Conservation (phyloP, 179 eudicot genomes). For the Spinacia oleracea region DNA sequence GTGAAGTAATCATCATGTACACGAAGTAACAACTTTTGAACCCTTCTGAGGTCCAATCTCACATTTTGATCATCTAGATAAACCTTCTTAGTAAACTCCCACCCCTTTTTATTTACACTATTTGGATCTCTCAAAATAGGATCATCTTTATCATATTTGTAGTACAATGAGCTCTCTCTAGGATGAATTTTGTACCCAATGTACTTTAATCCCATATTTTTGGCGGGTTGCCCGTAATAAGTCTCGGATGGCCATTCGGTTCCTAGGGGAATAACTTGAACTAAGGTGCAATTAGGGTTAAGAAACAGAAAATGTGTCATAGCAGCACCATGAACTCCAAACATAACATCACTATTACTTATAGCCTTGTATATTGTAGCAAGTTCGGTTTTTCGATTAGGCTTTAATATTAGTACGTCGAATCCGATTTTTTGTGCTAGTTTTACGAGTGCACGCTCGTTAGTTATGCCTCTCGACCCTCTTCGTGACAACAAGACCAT, state of each 20-base stretch:
- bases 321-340: constrained; percentile 95
- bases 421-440: constrained; percentile 72
- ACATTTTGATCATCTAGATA: constrained; percentile 61
- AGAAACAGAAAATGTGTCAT: constrained; percentile 89
- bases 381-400: constrained; percentile 52
- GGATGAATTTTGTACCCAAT: constrained; percentile 61
- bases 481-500: constrained; percentile 60
- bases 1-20: constrained; percentile 45
- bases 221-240: constrained; percentile 77
- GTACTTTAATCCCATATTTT: constrained; percentile 70
- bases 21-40: constrained; percentile 50
- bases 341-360: constrained; percentile 69
- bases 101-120: constrained; percentile 64
- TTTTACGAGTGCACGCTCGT: constrained; percentile 56
- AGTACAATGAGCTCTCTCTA: constrained; percentile 75
- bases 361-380: constrained; percentile 59
- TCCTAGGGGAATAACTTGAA: constrained; percentile 82
- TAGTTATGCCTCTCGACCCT: constrained; percentile 67
- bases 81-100: constrained; percentile 72
- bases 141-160: constrained; percentile 57
- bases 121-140: constrained; percentile 63
- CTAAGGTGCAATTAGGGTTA: constrained; percentile 53
- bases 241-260: constrained; percentile 90
- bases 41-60: constrained; percentile 53
- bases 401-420: constrained; percentile 55